Base-by-base conservation (phyloP, 345 rosid species). In the Eucalyptus pumila region DNA sequence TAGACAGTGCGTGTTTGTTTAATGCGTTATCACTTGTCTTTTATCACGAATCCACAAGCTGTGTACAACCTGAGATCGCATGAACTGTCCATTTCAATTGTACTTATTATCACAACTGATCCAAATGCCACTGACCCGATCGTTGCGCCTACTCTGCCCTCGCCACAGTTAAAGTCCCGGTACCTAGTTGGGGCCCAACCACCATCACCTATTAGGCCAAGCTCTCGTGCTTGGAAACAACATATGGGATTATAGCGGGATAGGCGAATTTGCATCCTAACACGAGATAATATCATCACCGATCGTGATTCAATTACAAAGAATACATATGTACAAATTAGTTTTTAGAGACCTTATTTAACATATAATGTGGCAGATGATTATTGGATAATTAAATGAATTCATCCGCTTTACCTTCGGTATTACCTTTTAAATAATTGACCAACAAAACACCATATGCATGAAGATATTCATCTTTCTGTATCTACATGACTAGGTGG, bases 181-280 rank as follows among this genome's bases (percentile, higher is more conserved):
- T 30, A 4, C 5, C 17, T 62, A 62, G 72, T 62, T 13, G 32
- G 72, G 34, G 17, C 9, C 72, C 34, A 62, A 30, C 10, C 37
- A 65, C 34, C 72, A n/a, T 65, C 16, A 6, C 72, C 72, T 14
- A 65, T n/a, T 7, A 65, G 37, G 76, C 76, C 5, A 3, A 65
- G 3, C 37, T 65, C 76, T 65, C 32, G 37, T 65, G 76, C 72
- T 62, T 62, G 5, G 5, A 62, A 62, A 62, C 17, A 30, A 6
- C 34, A 7, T 0, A 30, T 14, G 2, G 3, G 37, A 62, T 7
- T 62, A 30, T n/a, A 62, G 72, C 6, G 9, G 37, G 37, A 65
- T n/a, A 14, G 5, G 9, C 0, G 0, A 0, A 62, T 62, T 1
- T 62, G 9, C 72, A 30, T 62, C 34, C 3, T 13, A 30, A 30